Base-by-base conservation (phyloP, 371 early-diverging fungal species). In the Zopfochytrium polystomum region DNA sequence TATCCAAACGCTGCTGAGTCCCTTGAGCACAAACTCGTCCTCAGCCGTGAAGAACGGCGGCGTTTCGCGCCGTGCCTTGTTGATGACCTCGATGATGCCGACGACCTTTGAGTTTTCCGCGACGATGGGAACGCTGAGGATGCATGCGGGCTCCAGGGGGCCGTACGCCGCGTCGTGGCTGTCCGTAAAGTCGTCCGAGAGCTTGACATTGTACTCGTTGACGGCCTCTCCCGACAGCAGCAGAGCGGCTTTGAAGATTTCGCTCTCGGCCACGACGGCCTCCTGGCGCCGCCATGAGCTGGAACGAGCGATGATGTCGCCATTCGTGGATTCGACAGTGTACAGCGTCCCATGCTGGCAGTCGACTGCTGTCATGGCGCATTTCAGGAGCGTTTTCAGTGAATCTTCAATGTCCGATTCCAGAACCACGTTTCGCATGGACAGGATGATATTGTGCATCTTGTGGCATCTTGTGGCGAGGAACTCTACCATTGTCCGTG, bases 41-140 rank as follows among this genome's bases (percentile, higher is more conserved):
- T 79, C 76, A 5, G 73, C 71, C 26, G 50, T 62, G 50, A 79
- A 79, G 48, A 62, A 73, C 6, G 77, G 80, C 50, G 38, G 18
- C 30, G 18, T n/a, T 13, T 22, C 22, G 2, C 25, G n/a, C 4
- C 45, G 15, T 3, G 26, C 42, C 54, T 78, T 78, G 63, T 74
- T 76, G 48, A 76, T 52, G 25, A 78, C 51, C 45, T 78, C 79
- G 42, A 78, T 60, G 13, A 66, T 30, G 7, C 76, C 79, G 5
- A 52, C 47, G 20, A 76, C 64, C 35, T 64, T 51, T 13, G 50
- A 47, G 29, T 61, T 54, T 18, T 58, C 60, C n/a, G 51, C 34
- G 4, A 58, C 53, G 13, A 77, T 29, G 1, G 79, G 79, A 15
- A 63, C 73, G 13, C 67, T 58, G 26, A 78, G 50, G 2, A 76